Evolutionary conservation across 768 basidiomycete species (phyloP).

Genomic region (Gymnopilus junonius): DNA sequence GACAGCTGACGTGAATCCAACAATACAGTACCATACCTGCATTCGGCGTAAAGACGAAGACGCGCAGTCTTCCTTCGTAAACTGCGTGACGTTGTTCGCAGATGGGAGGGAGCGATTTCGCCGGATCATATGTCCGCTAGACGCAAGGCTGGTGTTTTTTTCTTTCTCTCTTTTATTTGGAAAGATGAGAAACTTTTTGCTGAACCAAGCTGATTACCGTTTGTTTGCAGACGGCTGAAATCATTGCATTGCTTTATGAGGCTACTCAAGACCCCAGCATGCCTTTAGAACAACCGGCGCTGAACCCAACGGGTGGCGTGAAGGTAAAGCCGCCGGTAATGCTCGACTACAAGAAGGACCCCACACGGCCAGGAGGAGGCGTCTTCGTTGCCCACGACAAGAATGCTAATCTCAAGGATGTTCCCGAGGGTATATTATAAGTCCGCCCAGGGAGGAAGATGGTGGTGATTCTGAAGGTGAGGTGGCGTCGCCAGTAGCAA

Average conservation of each 20-base stretch:
- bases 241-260: constrained; percentile 89
- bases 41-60: constrained; percentile 79
- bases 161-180: constrained; percentile 19
- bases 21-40: constrained; percentile 87
- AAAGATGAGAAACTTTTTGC: constrained; percentile 7
- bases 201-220: constrained; percentile 2
- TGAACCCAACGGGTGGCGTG: constrained; percentile 82
- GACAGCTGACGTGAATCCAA: constrained; percentile 1
- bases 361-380: constrained; percentile 83
- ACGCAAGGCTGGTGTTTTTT: constrained; percentile 68
- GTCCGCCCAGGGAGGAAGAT: constrained; percentile 46
- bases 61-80: constrained; percentile 77
- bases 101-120: constrained; percentile 87
- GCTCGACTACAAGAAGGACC: constrained; percentile 79
- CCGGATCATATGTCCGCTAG: constrained; percentile 95
- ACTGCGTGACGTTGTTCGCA: constrained; percentile 80
- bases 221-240: constrained; percentile 84
- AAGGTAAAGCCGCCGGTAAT: constrained; percentile 56
- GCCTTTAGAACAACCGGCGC: constrained; percentile 59
- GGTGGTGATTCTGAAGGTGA: constrained; percentile 51
- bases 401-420: constrained; percentile 52
- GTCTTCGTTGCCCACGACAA: constrained; percentile 74
- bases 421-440: constrained; percentile 63
- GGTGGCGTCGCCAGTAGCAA: constrained; percentile 32
- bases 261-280: constrained; percentile 79